A percentile compares a stretch with the other conserved stretches of the same genome.
These are phyloP conservation scores for Aspergillus ochraceus DNA, from an alignment of 2,329 filamentous ascomycete genomes.

Conservation along the genomic window DNA sequence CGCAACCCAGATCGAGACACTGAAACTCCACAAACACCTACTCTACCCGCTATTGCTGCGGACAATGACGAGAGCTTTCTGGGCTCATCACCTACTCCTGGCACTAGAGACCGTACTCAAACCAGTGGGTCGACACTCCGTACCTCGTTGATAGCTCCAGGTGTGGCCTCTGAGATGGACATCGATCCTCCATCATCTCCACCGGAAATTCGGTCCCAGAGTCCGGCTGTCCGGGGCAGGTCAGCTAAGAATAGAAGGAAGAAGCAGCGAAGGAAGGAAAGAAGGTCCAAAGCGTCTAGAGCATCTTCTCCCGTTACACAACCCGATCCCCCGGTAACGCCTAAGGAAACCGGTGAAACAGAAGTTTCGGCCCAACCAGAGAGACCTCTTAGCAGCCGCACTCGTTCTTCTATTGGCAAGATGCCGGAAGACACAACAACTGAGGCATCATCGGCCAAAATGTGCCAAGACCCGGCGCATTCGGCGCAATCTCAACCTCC, in stretches of 20 bases:
- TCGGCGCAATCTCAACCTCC: not conserved
- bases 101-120: conserved; percentile 35
- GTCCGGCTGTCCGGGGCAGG: conserved; percentile 11
- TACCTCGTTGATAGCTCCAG: conserved; percentile 35
- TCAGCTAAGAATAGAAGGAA: conserved; percentile 8
- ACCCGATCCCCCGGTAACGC: not conserved
- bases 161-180: conserved; percentile 19
- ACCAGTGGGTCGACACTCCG: conserved; percentile 29
- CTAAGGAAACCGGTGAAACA: not conserved
- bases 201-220: conserved; percentile 28
- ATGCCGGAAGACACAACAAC: not conserved
- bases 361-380: not conserved
- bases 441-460: not conserved
- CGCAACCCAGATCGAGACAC: conserved; percentile 23
- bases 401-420: not conserved
- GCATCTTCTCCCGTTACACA: not conserved
- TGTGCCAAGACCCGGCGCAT: not conserved
- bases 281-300: not conserved
- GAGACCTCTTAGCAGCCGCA: conserved; percentile 9
- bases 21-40: conserved; percentile 44
- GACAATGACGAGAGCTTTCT: conserved; percentile 48
- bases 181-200: conserved; percentile 39
- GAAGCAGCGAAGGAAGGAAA: not conserved
- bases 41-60: conserved; percentile 35
- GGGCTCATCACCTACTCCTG: conserved; percentile 55